phyloP scores from a whole-genome alignment of 2,329 filamentous ascomycete species.

The Chaetomiaceae sp. region DNA sequence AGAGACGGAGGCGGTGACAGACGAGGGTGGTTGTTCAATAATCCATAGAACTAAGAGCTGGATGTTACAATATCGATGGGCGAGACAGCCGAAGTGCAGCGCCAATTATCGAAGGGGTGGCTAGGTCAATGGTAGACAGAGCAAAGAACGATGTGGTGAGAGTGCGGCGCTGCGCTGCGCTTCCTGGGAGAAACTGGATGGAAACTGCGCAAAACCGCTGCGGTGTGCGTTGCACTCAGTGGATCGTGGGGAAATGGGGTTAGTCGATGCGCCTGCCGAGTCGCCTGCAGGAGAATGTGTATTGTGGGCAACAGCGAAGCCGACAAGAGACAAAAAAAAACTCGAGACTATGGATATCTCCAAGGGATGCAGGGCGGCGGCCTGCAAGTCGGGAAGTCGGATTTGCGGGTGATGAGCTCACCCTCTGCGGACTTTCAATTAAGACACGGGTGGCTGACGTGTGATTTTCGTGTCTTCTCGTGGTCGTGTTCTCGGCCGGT shows the following conservation, averaged over 20 bases:
- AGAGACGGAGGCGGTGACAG: conserved; percentile 13
- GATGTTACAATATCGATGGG: not conserved
- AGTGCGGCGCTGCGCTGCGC: conserved; percentile 4
- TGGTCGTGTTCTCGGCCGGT: conserved; percentile 19
- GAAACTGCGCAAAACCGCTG: conserved; percentile 8
- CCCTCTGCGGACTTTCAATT: conserved; percentile 24
- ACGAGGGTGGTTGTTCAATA: conserved; percentile 18
- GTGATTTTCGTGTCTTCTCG: conserved; percentile 29
- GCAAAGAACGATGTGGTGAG: not conserved
- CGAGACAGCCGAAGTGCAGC: too few relatives aligned
- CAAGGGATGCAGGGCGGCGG: not conserved
- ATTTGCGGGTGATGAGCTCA: not conserved
- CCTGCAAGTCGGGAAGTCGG: not conserved
- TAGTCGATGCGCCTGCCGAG: conserved; percentile 19
- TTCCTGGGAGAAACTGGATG: too few relatives aligned
- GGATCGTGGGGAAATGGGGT: conserved; percentile 16
- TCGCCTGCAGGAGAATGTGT: conserved; percentile 16
- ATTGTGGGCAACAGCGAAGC: not conserved
- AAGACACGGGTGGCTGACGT: conserved; percentile 22
- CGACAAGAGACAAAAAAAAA: not conserved
- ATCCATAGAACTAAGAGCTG: conserved; percentile 19
- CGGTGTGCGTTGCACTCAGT: conserved; percentile 22
- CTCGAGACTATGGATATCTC: not conserved
- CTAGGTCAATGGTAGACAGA: not conserved
- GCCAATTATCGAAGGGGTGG: not conserved